phyloP scores from a whole-genome alignment of 495 filamentous ascomycete species.

The Penicillium manginii region DNA sequence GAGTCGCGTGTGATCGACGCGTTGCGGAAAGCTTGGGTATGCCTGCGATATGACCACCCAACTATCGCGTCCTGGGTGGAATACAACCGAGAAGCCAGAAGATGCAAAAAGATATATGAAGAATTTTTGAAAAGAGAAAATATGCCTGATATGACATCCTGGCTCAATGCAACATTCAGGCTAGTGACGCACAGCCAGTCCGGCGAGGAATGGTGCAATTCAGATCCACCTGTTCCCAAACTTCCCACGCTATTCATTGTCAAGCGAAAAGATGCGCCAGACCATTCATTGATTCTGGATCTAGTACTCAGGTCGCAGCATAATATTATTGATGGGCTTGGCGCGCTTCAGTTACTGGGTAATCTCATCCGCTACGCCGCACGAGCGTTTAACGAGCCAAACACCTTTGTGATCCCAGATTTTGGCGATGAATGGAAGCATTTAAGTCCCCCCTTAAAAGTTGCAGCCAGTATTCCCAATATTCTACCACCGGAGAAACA shows the following conservation, averaged over 20 bases:
- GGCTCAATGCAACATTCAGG: constrained; percentile 37
- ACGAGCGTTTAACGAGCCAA: constrained; percentile 6
- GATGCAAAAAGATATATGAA: constrained; percentile 44
- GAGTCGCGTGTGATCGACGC: constrained; percentile 12
- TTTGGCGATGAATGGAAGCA: constrained; percentile 15
- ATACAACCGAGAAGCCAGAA: constrained; percentile 22
- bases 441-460: constrained; percentile 29
- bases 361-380: constrained; percentile 26
- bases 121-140: constrained; percentile 23
- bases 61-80: constrained; percentile 44
- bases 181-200: constrained; percentile 28
- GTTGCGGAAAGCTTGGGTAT: constrained; percentile 44
- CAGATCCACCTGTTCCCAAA: constrained; percentile 37
- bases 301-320: constrained; percentile 49
- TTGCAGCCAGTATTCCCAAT: constrained; percentile 26
- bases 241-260: constrained; percentile 44
- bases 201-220: constrained; percentile 44
- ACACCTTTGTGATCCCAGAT: constrained; percentile 6
- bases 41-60: constrained; percentile 45
- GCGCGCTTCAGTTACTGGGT: constrained; percentile 41
- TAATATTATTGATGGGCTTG: constrained; percentile 54
- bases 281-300: constrained; percentile 14
- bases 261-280: constrained; percentile 5
- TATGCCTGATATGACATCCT: not conserved
- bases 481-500: constrained; percentile 10